Base-by-base conservation (phyloP, 148 eudicot genomes). In the Cornus controversa region DNA sequence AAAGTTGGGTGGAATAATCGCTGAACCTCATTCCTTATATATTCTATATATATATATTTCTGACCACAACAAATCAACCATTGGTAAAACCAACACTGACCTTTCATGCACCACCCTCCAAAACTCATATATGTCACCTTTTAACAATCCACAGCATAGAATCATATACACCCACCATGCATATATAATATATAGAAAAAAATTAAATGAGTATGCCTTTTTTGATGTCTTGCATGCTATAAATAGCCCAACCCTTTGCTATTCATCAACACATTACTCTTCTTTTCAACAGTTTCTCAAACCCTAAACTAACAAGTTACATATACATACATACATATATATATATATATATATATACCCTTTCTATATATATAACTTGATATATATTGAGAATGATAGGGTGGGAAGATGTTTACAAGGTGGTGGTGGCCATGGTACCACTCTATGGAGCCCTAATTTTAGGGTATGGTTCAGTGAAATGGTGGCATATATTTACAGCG, bases 321-420 rank as follows among this genome's bases (percentile, higher is more conserved):
- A n/a, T n/a, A n/a, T n/a, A n/a, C n/a, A n/a, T n/a, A n/a, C n/a
- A n/a, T n/a, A n/a, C n/a, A n/a, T n/a, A n/a, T n/a, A n/a, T n/a
- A n/a, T n/a, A n/a, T n/a, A n/a, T n/a, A n/a, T n/a, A n/a, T n/a
- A n/a, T n/a, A n/a, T n/a, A n/a, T n/a, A n/a, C n/a, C n/a, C n/a
- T n/a, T n/a, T n/a, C n/a, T n/a, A n/a, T n/a, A n/a, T n/a, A n/a
- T n/a, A n/a, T n/a, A n/a, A n/a, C n/a, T n/a, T n/a, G n/a, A n/a
- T n/a, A n/a, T n/a, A 14, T 36, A 8, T 5, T 6, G 42, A 77
- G 62, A 28, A 89, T 94, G 98, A 94, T 92, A 66, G 88, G 87
- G 66, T 86, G 87, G 89, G 91, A 86, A 31, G 98, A 94, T 72
- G 80, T 92, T 16, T 90, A 88, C 77, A 94, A 94, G 82, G 97